Evolutionary conservation across 169 alveolate genomes (phyloP).

Genomic region (Plasmodium coatneyi): DNA sequence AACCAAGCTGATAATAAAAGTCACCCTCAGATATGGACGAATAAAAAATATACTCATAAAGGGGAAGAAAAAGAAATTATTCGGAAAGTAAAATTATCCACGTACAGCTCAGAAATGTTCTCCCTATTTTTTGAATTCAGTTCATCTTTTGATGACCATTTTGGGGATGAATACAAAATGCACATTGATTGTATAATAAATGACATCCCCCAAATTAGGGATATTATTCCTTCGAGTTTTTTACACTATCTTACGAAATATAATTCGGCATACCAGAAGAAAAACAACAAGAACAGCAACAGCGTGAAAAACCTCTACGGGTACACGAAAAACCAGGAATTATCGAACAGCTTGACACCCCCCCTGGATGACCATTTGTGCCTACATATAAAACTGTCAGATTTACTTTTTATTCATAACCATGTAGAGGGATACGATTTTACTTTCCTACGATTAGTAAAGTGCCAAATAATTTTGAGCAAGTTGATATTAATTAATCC

Average conservation of each 20-base stretch:
- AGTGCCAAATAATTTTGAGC: conserved; percentile 23
- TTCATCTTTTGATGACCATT: conserved; percentile 60
- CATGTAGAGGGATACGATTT: conserved; percentile 6
- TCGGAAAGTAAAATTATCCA: conserved; percentile 38
- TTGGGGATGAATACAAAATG: conserved; percentile 25
- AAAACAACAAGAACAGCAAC: neutral
- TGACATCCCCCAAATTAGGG: conserved; percentile 18
- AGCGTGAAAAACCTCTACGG: neutral
- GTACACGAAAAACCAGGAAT: neutral
- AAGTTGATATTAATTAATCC: conserved; percentile 27
- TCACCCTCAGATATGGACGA: too few species aligned
- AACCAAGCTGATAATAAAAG: neutral
- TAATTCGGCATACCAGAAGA: conserved; percentile 59
- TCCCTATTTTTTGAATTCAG: conserved; percentile 54
- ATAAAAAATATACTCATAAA: neutral
- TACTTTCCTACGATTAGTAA: conserved; percentile 27
- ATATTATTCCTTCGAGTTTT: conserved; percentile 25
- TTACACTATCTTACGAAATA: conserved; percentile 16
- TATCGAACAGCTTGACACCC: neutral
- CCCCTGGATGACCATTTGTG: conserved; percentile 11
- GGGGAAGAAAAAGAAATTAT: neutral
- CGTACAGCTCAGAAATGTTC: conserved; percentile 41
- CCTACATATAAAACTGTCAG: conserved; percentile 29
- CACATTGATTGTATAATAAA: conserved; percentile 39
- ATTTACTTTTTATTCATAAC: conserved; percentile 35